Percentiles rank a stretch among this genome's conserved stretches.
Evolutionary conservation across 495 filamentous ascomycete species (phyloP).

Genomic region (Penicilliopsis zonata): DNA sequence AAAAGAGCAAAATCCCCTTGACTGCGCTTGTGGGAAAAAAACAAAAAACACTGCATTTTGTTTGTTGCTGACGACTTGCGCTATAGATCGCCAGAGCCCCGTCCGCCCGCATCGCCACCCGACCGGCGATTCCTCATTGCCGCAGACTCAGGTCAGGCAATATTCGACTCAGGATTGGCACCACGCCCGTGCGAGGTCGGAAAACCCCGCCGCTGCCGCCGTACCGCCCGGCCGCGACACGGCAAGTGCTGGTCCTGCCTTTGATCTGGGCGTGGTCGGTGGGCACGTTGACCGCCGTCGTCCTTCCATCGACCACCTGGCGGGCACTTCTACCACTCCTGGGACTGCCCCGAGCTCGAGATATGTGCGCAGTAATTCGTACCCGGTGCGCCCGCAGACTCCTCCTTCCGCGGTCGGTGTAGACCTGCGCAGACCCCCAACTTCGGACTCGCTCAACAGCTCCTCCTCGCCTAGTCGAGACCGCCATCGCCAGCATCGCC

Average conservation of each 20-base stretch:
- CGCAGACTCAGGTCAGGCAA: constrained; percentile 10
- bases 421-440: constrained; percentile 18
- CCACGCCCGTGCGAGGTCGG: constrained; percentile 26
- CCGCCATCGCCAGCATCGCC: constrained; percentile 18
- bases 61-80: constrained; percentile 3
- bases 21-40: not conserved
- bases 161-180: constrained; percentile 14
- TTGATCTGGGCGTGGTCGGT: constrained; percentile 22
- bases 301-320: constrained; percentile 22
- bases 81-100: constrained; percentile 1
- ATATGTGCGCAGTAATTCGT: constrained; percentile 34
- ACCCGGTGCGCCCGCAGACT: constrained; percentile 32
- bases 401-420: constrained; percentile 24
- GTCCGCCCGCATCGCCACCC: constrained; percentile 2
- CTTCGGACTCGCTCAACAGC: constrained; percentile 5
- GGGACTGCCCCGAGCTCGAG: constrained; percentile 20
- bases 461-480: constrained; percentile 20
- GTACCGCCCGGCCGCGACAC: constrained; percentile 28
- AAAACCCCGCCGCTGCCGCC: constrained; percentile 15
- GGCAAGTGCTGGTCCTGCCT: no score
- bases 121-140: constrained; percentile 9
- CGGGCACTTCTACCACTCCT: constrained; percentile 21
- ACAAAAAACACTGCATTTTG: not conserved
- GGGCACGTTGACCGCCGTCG: constrained; percentile 26
- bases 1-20: constrained; percentile 1